Base-by-base conservation (phyloP, 176 grass and related monocot species). In the Areca catechu region DNA sequence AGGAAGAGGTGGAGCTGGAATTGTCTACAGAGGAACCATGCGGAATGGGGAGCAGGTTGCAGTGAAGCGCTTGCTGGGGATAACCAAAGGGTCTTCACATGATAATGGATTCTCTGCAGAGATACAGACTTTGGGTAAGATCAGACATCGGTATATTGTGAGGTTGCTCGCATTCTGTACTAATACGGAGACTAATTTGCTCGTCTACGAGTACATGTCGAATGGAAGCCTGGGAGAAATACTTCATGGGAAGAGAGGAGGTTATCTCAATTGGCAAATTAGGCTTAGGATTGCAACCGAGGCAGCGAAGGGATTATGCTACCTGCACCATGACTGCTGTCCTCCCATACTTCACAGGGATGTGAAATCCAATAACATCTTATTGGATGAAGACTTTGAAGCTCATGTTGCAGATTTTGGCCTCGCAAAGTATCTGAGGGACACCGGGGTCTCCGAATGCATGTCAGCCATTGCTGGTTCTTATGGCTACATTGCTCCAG, bases 401-500 rank as follows among this genome's bases (percentile, higher is more conserved):
- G 88, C 88, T 0, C 88, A 92, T 75, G 83, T 92, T 1, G 88
- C 88, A 2, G 88, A 92, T 67, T 92, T 92, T 21, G 88, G 88
- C 4, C 88, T 92, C 0, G 88, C 88, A 51, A 92, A 92, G 73
- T 86, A 83, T 60, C 75, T 92, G 28, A 48, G 61, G 66, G 80
- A 56, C 28, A 76, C 56, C 52, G 86, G 73, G 5, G 60, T 83
- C 3, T 80, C 83, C 4, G 83, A 86, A 65, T 92, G 83, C 76
- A 92, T 92, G 88, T 86, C 88, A 19, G 83, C 88, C 68, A 77
- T 92, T 19, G 83, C 88, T 21, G 88, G 83, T 12, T 92, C 88
- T 2, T 92, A 92, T 72, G 88, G 88, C 18, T 92, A 92, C 70
- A 92, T 92, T 54, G 88, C 88, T 48, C 88, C 88, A 83, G 88